Evolutionary conservation across 441 rosid species (phyloP).

Genomic region (Capsella rubella): DNA sequence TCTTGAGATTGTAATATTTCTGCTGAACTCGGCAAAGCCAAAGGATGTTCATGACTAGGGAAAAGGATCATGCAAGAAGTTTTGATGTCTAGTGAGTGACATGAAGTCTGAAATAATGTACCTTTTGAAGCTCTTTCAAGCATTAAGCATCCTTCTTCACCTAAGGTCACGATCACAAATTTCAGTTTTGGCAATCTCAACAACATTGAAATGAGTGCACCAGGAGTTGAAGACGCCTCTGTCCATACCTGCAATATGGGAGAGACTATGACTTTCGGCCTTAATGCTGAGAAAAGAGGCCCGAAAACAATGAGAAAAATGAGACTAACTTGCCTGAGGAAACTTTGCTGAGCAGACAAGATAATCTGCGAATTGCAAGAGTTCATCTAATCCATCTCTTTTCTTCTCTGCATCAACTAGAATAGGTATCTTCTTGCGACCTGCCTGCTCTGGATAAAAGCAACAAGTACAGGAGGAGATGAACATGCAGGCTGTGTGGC

Average conservation of each 20-base stretch:
- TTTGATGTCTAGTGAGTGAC: neutral
- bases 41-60: slow-evolving; percentile 11
- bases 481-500: slow-evolving; percentile 24
- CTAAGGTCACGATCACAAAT: slow-evolving; percentile 80
- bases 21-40: slow-evolving; percentile 38
- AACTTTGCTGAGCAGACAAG: slow-evolving; percentile 81
- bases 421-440: slow-evolving; percentile 74
- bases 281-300: slow-evolving; percentile 1
- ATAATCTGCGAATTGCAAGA: slow-evolving; percentile 68
- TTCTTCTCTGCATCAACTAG: slow-evolving; percentile 82
- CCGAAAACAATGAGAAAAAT: neutral
- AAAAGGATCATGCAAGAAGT: neutral
- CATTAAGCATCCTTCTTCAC: slow-evolving; percentile 88
- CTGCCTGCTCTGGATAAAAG: slow-evolving; percentile 75
- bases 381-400: slow-evolving; percentile 83
- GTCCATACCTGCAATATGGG: slow-evolving; percentile 65
- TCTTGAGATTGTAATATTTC: slow-evolving; percentile 58
- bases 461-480: slow-evolving; percentile 35
- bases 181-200: slow-evolving; percentile 68
- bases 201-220: slow-evolving; percentile 82
- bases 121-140: slow-evolving; percentile 68
- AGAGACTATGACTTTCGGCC: neutral
- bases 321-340: slow-evolving; percentile 66
- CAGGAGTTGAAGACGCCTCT: slow-evolving; percentile 63
- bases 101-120: slow-evolving; percentile 40